Conservation (phyloP, 768 basidiomycete genomes). For the Guyanaporus albipodus region DNA sequence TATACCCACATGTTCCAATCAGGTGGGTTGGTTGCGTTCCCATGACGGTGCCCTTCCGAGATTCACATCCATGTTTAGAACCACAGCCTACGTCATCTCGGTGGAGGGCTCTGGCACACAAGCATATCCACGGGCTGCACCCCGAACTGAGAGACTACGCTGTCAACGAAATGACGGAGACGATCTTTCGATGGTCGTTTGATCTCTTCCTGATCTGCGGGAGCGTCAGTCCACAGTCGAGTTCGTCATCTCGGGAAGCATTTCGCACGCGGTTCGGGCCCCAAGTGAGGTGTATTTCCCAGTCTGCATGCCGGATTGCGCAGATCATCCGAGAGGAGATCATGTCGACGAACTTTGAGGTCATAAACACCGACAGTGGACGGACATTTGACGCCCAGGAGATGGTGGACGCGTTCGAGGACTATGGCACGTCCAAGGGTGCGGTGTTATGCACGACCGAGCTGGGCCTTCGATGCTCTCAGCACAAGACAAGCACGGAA, state of each 20-base stretch:
- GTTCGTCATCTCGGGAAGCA: conserved; percentile 35
- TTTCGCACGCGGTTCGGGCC: conserved; percentile 50
- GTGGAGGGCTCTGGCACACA: conserved; percentile 73
- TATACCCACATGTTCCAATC: conserved; percentile 53
- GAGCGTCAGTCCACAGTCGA: conserved; percentile 41
- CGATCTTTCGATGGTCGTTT: conserved; percentile 67
- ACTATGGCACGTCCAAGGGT: conserved; percentile 48
- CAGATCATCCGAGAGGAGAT: conserved; percentile 68
- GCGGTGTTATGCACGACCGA: conserved; percentile 66
- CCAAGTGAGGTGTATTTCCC: conserved; percentile 64
- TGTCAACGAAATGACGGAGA: conserved; percentile 67
- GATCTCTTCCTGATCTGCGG: conserved; percentile 67
- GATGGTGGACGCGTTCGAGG: conserved; percentile 64
- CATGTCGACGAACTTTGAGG: conserved; percentile 72
- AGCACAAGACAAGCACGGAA: conserved; percentile 35
- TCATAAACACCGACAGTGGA: conserved; percentile 56
- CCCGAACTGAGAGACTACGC: conserved; percentile 64
- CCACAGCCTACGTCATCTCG: conserved; percentile 75
- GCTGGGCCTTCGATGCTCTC: conserved; percentile 64
- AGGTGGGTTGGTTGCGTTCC: conserved; percentile 36
- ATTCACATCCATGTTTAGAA: conserved; percentile 39
- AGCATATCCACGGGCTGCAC: conserved; percentile 62
- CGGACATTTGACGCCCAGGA: conserved; percentile 44
- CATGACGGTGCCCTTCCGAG: background rate
- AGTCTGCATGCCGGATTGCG: conserved; percentile 58